These are phyloP conservation scores for Amphicarpaea edgeworthii DNA, from an alignment of 306 rosid genomes.

Conservation along the genomic window DNA sequence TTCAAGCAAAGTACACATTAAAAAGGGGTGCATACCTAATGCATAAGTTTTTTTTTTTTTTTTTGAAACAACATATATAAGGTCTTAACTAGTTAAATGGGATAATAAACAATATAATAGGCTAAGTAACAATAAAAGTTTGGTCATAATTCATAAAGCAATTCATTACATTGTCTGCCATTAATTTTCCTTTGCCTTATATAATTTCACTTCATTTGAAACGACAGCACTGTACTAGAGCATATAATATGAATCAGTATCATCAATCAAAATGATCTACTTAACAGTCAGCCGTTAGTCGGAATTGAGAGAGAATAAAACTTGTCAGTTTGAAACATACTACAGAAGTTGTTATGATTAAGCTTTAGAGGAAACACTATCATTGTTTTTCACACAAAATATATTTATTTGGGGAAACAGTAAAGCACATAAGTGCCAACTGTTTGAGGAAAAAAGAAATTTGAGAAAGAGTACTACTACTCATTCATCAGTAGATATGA, in stretches of 20 bases:
- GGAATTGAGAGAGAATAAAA: constrained; percentile 39
- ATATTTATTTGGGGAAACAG: constrained; percentile 47
- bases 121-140: constrained; percentile 27
- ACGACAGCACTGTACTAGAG: constrained; percentile 61
- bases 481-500: constrained; percentile 23
- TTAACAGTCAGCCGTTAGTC: constrained; percentile 48
- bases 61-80: not conserved
- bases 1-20: no score
- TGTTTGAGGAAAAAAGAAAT: constrained; percentile 31
- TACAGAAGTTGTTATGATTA: constrained; percentile 39
- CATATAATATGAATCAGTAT: constrained; percentile 36
- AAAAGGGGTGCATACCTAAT: no score
- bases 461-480: constrained; percentile 36
- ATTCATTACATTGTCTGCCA: constrained; percentile 56
- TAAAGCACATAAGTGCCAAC: constrained; percentile 51
- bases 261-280: constrained; percentile 46
- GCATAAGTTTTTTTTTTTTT: no score
- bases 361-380: constrained; percentile 36
- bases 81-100: not conserved
- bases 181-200: constrained; percentile 18
- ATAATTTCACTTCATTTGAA: constrained; percentile 49
- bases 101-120: not conserved
- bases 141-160: constrained; percentile 28
- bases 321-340: constrained; percentile 49
- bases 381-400: constrained; percentile 41